phyloP scores from a whole-genome alignment of 2,329 filamentous ascomycete species.

The Penicillium hordei region DNA sequence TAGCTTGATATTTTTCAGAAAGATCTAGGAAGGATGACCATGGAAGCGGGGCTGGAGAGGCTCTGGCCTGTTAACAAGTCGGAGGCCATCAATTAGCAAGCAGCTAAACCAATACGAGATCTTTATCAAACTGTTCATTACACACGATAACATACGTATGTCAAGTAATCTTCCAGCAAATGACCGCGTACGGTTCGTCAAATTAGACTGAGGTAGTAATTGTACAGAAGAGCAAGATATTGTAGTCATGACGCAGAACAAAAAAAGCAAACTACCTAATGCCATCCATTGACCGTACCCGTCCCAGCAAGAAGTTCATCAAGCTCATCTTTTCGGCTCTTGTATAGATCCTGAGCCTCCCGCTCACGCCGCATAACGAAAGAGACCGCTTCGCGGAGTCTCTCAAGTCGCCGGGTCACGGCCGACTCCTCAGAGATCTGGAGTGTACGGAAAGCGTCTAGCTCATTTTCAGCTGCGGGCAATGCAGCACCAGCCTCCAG shows the following conservation, averaged over 20 bases:
- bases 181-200: slow-evolving; percentile 1
- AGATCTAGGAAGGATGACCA: not conserved
- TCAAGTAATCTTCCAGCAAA: not conserved
- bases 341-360: slow-evolving; percentile 86
- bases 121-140: not conserved
- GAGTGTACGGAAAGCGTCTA: slow-evolving; percentile 72
- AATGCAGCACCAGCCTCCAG: slow-evolving; percentile 71
- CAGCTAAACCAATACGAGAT: not conserved
- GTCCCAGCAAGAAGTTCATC: slow-evolving; percentile 53
- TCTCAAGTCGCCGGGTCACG: slow-evolving; percentile 68
- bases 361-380: slow-evolving; percentile 79
- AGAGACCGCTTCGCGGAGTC: slow-evolving; percentile 76
- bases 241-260: slow-evolving; percentile 7
- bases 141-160: not conserved
- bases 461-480: slow-evolving; percentile 68
- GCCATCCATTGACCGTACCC: slow-evolving; percentile 41
- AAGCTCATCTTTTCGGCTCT: slow-evolving; percentile 74
- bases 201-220: slow-evolving; percentile 10
- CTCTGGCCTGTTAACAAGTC: not conserved
- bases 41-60: not conserved
- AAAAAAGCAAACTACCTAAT: slow-evolving; percentile 25
- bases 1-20: not conserved
- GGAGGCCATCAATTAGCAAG: not conserved
- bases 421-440: slow-evolving; percentile 78
- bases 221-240: slow-evolving; percentile 9